Percentiles rank a stretch among this genome's conserved stretches.
phyloP scores from a whole-genome alignment of 352 stramenopile species.

The Globisporangium spinosum region DNA sequence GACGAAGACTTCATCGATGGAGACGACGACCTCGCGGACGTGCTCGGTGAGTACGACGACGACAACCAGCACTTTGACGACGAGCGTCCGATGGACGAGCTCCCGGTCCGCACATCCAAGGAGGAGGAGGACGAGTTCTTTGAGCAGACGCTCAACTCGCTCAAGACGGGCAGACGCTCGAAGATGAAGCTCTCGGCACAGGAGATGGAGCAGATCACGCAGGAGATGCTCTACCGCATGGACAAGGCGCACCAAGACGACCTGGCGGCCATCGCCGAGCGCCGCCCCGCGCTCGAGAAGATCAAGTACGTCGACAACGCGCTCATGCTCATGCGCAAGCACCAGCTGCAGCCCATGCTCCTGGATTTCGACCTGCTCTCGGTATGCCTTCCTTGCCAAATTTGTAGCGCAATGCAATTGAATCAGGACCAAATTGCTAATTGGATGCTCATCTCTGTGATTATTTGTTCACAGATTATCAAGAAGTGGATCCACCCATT shows the following conservation, averaged over 20 bases:
- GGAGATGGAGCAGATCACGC: slow-evolving; percentile 83
- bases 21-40: slow-evolving; percentile 83
- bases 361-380: slow-evolving; percentile 85
- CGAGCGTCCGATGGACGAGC: slow-evolving; percentile 63
- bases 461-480: slow-evolving; percentile 53
- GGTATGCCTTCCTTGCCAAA: slow-evolving; percentile 25
- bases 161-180: slow-evolving; percentile 75
- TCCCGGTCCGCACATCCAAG: slow-evolving; percentile 26
- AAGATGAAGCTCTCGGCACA: slow-evolving; percentile 83
- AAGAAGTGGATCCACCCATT: slow-evolving; percentile 89
- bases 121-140: slow-evolving; percentile 64
- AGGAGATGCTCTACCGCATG: slow-evolving; percentile 88
- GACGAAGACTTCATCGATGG: slow-evolving; percentile 87
- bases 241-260: slow-evolving; percentile 85
- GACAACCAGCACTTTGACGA: slow-evolving; percentile 79
- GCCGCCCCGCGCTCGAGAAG: slow-evolving; percentile 68
- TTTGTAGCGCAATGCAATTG: not conserved
- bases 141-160: slow-evolving; percentile 75
- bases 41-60: slow-evolving; percentile 77
- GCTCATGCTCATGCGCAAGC: slow-evolving; percentile 69
- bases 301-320: slow-evolving; percentile 82
- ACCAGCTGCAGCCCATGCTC: slow-evolving; percentile 85
- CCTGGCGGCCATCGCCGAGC: slow-evolving; percentile 53
- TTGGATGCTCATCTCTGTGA: not conserved
- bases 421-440: not conserved